Percentiles rank a stretch among this genome's conserved stretches.
Evolutionary conservation across 192 early-diverging fungal genomes (phyloP).

Genomic region (Globomyces pollinis-pini): DNA sequence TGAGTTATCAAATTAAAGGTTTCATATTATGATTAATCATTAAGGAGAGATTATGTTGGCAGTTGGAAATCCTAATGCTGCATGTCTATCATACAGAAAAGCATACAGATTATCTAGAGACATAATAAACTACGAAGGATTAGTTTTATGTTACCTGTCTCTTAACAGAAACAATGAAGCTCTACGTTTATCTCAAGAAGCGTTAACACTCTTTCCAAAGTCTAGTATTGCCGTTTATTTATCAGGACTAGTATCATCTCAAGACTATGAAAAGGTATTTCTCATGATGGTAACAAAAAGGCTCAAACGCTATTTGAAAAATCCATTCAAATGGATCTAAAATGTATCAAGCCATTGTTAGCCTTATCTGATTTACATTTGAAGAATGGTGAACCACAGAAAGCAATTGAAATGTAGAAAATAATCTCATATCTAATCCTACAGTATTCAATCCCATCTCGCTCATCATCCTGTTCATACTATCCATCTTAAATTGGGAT

Average conservation of each 20-base stretch:
- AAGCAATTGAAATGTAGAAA: conserved; percentile 7
- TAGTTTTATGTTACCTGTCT: neutral
- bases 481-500: neutral
- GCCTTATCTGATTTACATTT: neutral
- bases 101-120: neutral
- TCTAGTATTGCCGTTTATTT: neutral
- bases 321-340: conserved; percentile 6
- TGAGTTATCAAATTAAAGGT: neutral
- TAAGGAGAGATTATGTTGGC: neutral
- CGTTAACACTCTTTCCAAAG: neutral
- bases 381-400: conserved; percentile 1
- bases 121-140: conserved; percentile 5
- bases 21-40: too few relatives aligned
- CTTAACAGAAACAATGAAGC: neutral
- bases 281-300: neutral
- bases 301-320: conserved; percentile 1
- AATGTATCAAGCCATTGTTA: neutral
- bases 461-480: neutral
- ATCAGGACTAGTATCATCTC: conserved; percentile 8
- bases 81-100: neutral
- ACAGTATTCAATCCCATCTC: neutral
- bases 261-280: neutral
- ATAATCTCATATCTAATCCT: too few relatives aligned
- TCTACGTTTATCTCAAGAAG: neutral
- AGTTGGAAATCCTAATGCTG: neutral